Evolutionary conservation across 805 yeast genomes (phyloP), one percentile per base, ranked within the genome.

Genomic region (Candida xyloterini): DNA sequence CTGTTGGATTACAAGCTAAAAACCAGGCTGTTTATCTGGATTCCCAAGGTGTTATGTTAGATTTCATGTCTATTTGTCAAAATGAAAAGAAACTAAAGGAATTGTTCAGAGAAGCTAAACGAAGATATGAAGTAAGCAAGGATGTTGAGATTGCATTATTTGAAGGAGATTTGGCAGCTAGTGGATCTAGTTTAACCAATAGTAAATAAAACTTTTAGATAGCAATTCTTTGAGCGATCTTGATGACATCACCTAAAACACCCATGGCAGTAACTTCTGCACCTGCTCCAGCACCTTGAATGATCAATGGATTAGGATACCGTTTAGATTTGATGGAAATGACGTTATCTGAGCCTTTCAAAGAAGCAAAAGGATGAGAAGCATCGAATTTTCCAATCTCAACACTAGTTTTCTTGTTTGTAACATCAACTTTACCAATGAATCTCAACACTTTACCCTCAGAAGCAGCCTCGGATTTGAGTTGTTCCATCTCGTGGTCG

Each of bases 211-310:
- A 13, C 15, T 16, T n/a, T 14, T 30, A 26, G 15, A 38, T 34
- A 35, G 81, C 82, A 38, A 87, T 65, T 71, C 96, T 81, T 68
- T 90, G 89, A 30, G 95, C 96, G 53, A 88, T 81, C 73, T 88
- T 93, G 60, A 93, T 76, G 26, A 86, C 81, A 62, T 93, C 99
- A 38, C 95, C 95, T 51, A 93, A 75, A 30, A 93, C 97, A 66
- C 99, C 99, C 56, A 62, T 62, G 30, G 82, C 81, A 36, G 82
- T 77, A 32, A 76, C 80, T 26, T 75, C 82, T 38, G 81, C 80
- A 50, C 95, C 93, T 55, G 82, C 81, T 57, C 95, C 99, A 23
- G 99, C 99, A 67, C 99, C 99, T 74, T 93, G 99, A 55, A 93
- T 76, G 47, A 93, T 83, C 62, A 93, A 74, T 38, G 99, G 99